These are phyloP conservation scores for Russula brevipes DNA, from an alignment of 768 basidiomycete genomes.

Conservation along the genomic window DNA sequence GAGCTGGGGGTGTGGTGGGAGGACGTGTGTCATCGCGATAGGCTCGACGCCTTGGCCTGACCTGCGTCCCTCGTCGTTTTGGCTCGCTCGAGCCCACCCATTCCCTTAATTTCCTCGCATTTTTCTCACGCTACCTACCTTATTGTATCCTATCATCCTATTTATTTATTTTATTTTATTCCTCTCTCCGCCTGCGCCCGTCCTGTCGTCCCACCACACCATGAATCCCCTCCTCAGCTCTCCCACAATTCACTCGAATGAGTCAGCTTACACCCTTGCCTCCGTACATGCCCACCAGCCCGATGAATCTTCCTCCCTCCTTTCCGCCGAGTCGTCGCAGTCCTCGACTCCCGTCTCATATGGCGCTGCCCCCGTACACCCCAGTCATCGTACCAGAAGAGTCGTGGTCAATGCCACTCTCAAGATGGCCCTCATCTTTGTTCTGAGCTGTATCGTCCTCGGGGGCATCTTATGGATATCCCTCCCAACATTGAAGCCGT, in stretches of 20 bases:
- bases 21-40: slow-evolving; percentile 42
- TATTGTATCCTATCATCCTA: background rate
- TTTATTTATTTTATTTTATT: background rate
- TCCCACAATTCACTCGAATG: slow-evolving; percentile 32
- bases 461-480: slow-evolving; percentile 77
- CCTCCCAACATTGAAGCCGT: slow-evolving; percentile 75
- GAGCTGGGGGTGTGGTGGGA: slow-evolving; percentile 44
- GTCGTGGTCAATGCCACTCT: slow-evolving; percentile 75
- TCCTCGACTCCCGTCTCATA: slow-evolving; percentile 12
- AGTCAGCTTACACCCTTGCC: slow-evolving; percentile 58
- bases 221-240: slow-evolving; percentile 6
- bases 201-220: background rate
- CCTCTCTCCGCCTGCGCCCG: background rate
- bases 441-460: slow-evolving; percentile 61
- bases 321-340: slow-evolving; percentile 19
- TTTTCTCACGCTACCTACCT: slow-evolving; percentile 15
- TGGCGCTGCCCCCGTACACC: slow-evolving; percentile 30
- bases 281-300: slow-evolving; percentile 40
- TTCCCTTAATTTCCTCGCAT: background rate
- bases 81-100: slow-evolving; percentile 12
- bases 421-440: slow-evolving; percentile 78
- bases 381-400: slow-evolving; percentile 41
- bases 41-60: slow-evolving; percentile 16
- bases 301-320: slow-evolving; percentile 28
- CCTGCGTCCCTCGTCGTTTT: slow-evolving; percentile 21